phyloP scores from a whole-genome alignment of 1,284 basidiomycete genomes.

The Leccinum subrobustum region DNA sequence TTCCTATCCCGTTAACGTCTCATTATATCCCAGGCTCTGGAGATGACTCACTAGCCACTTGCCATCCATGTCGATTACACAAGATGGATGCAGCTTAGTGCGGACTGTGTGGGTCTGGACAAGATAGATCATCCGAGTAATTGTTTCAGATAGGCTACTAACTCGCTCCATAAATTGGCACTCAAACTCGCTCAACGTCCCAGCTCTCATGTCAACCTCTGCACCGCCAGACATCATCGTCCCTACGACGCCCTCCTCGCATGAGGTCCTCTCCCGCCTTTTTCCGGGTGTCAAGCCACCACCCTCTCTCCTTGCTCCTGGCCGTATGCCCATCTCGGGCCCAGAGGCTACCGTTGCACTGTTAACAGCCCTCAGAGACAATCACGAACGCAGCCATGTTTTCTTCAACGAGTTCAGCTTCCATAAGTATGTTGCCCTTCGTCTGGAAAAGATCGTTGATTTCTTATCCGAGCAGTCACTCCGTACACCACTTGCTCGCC shows the following conservation, averaged over 20 bases:
- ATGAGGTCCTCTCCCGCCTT: conserved; percentile 27
- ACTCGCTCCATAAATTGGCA: too few species aligned
- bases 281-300: conserved; percentile 41
- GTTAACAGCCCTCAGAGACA: conserved; percentile 48
- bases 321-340: conserved; percentile 47
- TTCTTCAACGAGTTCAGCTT: conserved; percentile 62
- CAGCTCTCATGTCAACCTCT: too few species aligned
- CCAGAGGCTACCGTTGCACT: conserved; percentile 46
- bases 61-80: too few species aligned
- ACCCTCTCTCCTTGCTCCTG: conserved; percentile 37
- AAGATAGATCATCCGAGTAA: too few species aligned
- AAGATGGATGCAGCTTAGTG: too few species aligned
- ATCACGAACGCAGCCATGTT: conserved; percentile 56
- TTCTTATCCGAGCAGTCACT: conserved; percentile 34
- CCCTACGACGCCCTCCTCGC: conserved; percentile 10
- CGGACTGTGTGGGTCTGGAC: too few species aligned
- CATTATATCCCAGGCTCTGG: too few species aligned
- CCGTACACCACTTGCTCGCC: conserved; percentile 41
- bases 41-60: too few species aligned
- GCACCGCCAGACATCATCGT: too few species aligned
- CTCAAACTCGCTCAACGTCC: too few species aligned
- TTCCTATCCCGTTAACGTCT: too few species aligned
- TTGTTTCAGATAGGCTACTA: too few species aligned
- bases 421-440: conserved; percentile 47
- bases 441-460: background rate